Conservation (phyloP, 495 filamentous ascomycete species). For the Penicillium longicatenatum region DNA sequence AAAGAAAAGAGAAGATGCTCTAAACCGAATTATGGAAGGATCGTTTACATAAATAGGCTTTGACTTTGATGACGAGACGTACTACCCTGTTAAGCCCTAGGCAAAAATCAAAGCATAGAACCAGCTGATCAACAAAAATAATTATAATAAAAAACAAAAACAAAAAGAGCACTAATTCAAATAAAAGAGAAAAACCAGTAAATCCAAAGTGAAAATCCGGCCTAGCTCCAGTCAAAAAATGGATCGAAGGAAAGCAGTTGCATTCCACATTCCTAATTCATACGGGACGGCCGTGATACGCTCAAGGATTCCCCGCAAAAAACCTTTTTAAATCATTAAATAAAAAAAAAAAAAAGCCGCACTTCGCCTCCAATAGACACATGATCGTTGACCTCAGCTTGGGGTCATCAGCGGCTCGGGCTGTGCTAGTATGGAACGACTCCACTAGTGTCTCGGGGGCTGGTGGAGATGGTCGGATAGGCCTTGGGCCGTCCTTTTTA, state of each 20-base stretch:
- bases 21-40: background rate
- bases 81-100: background rate
- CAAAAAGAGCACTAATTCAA: background rate
- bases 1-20: constrained; percentile 5
- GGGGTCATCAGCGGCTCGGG: constrained; percentile 15
- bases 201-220: background rate
- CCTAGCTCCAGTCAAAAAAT: constrained; percentile 20
- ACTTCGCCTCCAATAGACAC: constrained; percentile 7
- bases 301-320: constrained; percentile 38
- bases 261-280: constrained; percentile 32
- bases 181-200: constrained; percentile 2
- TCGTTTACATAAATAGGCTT: constrained; percentile 12
- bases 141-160: background rate
- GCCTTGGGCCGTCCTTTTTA: background rate
- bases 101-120: background rate
- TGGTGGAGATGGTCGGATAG: constrained; percentile 8
- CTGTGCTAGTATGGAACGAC: background rate
- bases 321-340: too few species aligned
- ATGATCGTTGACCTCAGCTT: constrained; percentile 21
- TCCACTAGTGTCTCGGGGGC: constrained; percentile 14
- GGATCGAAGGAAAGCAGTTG: constrained; percentile 20
- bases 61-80: constrained; percentile 1
- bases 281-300: constrained; percentile 31
- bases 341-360: constrained; percentile 3
- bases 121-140: constrained; percentile 22